phyloP scores from a whole-genome alignment of 352 stramenopile genomes.

The Pythium scleroteichum region DNA sequence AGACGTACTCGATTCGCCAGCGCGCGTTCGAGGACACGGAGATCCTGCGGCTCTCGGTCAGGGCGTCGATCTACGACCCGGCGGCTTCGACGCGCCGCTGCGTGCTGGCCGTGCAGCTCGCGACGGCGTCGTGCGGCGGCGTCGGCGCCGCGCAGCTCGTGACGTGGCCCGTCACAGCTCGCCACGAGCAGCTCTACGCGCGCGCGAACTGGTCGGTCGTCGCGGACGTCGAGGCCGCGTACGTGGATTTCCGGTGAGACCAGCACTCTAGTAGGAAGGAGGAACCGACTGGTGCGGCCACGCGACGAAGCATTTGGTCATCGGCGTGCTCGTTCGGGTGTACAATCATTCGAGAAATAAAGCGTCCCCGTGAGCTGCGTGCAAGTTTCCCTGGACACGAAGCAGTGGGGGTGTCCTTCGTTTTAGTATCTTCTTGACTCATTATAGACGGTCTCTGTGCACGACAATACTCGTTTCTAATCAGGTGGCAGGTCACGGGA shows the following conservation, averaged over 20 bases:
- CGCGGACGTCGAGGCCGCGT: conserved; percentile 9
- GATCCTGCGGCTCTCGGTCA: conserved; percentile 10
- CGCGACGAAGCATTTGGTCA: no score
- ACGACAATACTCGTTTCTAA: no score
- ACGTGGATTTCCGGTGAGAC: conserved; percentile 1
- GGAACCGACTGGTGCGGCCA: neutral
- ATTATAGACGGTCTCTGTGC: no score
- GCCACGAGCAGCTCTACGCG: conserved; percentile 14
- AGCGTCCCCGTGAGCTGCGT: no score
- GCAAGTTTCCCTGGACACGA: no score
- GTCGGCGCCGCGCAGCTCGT: neutral
- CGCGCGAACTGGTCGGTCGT: conserved; percentile 7
- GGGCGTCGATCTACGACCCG: conserved; percentile 6
- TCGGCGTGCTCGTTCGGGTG: neutral
- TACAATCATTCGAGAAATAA: no score
- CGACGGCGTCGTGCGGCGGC: neutral
- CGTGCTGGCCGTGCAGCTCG: conserved; percentile 9
- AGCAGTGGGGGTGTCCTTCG: no score
- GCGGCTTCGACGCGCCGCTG: neutral
- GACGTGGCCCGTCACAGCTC: conserved; percentile 6
- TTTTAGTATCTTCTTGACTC: no score
- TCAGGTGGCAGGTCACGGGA: neutral
- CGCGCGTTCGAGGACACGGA: neutral
- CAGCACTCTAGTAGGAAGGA: neutral
- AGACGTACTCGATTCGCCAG: conserved; percentile 18